Evolutionary conservation across 495 filamentous ascomycete genomes (phyloP), one percentile per base, ranked within the genome.

Genomic region (Aspergillus saccharolyticus): DNA sequence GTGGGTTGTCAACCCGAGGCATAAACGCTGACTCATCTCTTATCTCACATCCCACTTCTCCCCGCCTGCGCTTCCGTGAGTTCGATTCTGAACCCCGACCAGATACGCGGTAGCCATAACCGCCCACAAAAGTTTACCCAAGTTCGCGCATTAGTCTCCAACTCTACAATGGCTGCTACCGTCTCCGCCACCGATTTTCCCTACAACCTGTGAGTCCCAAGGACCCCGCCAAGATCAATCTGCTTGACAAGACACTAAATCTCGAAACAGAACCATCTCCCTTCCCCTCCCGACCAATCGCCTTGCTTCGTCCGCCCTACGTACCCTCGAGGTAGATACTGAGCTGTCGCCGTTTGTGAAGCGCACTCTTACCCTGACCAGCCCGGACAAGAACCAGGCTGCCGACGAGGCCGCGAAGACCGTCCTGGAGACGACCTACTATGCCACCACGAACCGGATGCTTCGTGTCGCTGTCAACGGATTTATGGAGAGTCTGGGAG

Each of bases 391-490:
- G 6, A 60, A 68, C 28, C 43, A 49, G 4, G 33, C 55, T 7
- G 52, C 59, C 20, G 55, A 71, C 15, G 72, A 75, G 9, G 74
- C 75, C 24, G 68, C 62, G 14, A 74, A 79, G 52, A 84, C 79
- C 4, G 74, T 91, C 6, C 78, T 98, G 45, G 75, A 80, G 42
- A 86, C 86, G 10, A 82, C 87, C 51, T 98, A 97, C 75, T 83
- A 80, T 48, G 94, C 94, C 0, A 91, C 90, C 0, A 97, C 94
- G 16, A 94, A 96, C 61, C 85, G 94, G 55, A 97, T 97, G 95
- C 80, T 98, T 60, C 85, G 94, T 16, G 94, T 98, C 10, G 90
- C 94, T 15, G 93, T 96, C 61, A 98, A 98, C 74, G 91, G 93
- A n/a, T 96, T 96, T 66, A 90, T 97, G 79, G 94, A 97, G 59